Conservation (phyloP, 1,284 basidiomycete species). For the Boletus albobrunnescens region DNA sequence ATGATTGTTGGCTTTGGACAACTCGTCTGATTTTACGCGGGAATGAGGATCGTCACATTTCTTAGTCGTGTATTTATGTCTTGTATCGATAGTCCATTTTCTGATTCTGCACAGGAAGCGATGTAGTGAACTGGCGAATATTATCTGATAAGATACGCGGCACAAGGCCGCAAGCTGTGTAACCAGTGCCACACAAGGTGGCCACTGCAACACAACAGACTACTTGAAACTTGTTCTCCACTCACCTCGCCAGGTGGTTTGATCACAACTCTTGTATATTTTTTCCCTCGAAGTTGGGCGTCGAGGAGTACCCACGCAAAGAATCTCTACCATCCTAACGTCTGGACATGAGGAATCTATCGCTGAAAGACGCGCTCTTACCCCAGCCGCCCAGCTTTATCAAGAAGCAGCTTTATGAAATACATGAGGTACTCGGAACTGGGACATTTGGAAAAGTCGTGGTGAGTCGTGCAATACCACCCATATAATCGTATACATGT, state of each 20-base stretch:
- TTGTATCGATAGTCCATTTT: conserved; percentile 17
- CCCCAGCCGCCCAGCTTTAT: conserved; percentile 78
- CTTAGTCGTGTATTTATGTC: no score
- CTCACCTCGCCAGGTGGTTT: background rate
- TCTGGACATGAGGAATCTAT: conserved; percentile 32
- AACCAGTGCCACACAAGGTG: no score
- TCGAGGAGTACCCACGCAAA: background rate
- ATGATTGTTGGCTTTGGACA: conserved; percentile 6
- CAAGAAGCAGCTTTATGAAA: conserved; percentile 80
- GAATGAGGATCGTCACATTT: background rate
- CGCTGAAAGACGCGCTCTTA: conserved; percentile 50
- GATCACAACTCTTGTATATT: background rate
- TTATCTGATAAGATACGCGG: conserved; percentile 22
- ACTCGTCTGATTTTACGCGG: conserved; percentile 14
- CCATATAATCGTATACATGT: background rate
- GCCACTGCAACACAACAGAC: background rate
- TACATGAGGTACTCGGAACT: conserved; percentile 69
- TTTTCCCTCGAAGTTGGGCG: background rate
- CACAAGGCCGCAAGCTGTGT: conserved; percentile 15
- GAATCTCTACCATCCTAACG: background rate
- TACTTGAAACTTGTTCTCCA: no score
- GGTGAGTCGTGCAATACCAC: conserved; percentile 42
- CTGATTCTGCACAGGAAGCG: no score
- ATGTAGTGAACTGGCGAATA: no score
- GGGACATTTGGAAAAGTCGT: conserved; percentile 88